These are phyloP conservation scores for Gyromitra esculenta DNA, from an alignment of 2,329 filamentous ascomycete genomes.

Conservation along the genomic window DNA sequence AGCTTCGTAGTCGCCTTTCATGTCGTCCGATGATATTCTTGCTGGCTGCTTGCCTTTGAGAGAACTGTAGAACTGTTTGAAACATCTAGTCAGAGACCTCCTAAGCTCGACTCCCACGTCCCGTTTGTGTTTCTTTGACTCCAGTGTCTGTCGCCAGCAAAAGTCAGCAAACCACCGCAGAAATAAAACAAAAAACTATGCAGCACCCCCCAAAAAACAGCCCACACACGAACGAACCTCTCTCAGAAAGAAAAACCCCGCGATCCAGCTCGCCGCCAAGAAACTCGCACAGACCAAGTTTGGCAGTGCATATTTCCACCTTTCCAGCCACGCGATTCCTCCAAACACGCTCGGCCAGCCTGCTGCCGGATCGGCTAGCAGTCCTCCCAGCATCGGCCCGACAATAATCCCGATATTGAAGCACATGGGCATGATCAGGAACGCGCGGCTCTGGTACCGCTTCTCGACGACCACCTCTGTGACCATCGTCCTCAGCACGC, in stretches of 20 bases:
- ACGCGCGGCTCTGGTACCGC: constrained; percentile 66
- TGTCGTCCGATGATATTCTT: constrained; percentile 53
- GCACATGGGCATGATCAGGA: constrained; percentile 68
- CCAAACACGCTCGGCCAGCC: constrained; percentile 64
- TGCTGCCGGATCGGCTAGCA: constrained; percentile 63
- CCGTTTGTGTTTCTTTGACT: constrained; percentile 51
- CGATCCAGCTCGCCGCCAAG: constrained; percentile 62
- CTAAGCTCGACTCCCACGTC: constrained; percentile 58
- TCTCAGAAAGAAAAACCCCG: constrained; percentile 66
- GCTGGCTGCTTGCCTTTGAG: constrained; percentile 50
- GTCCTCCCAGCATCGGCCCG: constrained; percentile 66
- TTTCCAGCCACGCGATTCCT: constrained; percentile 61
- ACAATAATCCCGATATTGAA: constrained; percentile 73
- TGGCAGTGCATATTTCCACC: constrained; percentile 67
- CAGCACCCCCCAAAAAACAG: constrained; percentile 34
- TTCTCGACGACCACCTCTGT: constrained; percentile 76
- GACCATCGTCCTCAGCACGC: constrained; percentile 79
- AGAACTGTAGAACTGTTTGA: constrained; percentile 37
- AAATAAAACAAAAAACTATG: background rate
- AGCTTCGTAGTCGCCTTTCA: constrained; percentile 52
- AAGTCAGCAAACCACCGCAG: constrained; percentile 28
- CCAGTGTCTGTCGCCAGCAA: constrained; percentile 28
- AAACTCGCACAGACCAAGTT: constrained; percentile 67
- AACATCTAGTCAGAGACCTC: constrained; percentile 51
- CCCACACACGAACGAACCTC: constrained; percentile 61